These are phyloP conservation scores for Penicillium sp. DNA, from an alignment of 2,329 filamentous ascomycete species.

Conservation along the genomic window DNA sequence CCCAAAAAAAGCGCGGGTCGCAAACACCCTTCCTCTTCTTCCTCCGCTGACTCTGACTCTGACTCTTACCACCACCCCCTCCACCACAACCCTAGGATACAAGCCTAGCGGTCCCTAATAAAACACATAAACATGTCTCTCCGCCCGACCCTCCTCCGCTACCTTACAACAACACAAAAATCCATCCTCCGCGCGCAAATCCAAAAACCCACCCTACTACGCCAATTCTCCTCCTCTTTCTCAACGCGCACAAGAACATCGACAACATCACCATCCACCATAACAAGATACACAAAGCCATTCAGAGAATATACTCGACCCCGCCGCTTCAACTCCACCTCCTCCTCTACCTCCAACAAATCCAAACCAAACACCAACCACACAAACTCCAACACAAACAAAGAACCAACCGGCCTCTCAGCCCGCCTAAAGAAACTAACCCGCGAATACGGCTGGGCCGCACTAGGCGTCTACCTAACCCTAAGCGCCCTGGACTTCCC, in stretches of 20 bases:
- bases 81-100: too few relatives aligned
- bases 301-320: too few relatives aligned
- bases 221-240: too few relatives aligned
- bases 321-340: neutral
- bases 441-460: slow-evolving; percentile 92
- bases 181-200: neutral
- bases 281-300: neutral
- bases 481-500: slow-evolving; percentile 90
- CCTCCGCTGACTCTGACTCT: neutral
- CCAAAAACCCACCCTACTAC: neutral
- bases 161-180: neutral
- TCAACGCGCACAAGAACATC: too few relatives aligned
- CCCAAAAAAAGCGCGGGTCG: slow-evolving; percentile 3
- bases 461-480: slow-evolving; percentile 84
- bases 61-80: neutral
- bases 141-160: slow-evolving; percentile 2
- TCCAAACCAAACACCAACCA: neutral
- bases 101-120: too few relatives aligned
- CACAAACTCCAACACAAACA: neutral
- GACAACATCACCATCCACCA: too few relatives aligned
- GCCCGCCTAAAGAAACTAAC: slow-evolving; percentile 80
- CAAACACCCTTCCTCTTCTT: slow-evolving; percentile 1
- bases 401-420: slow-evolving; percentile 53
- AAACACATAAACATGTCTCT: slow-evolving; percentile 15
- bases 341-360: neutral